Base-by-base conservation (phyloP, 345 rosid genomes). In the Fremontodendron californicum region DNA sequence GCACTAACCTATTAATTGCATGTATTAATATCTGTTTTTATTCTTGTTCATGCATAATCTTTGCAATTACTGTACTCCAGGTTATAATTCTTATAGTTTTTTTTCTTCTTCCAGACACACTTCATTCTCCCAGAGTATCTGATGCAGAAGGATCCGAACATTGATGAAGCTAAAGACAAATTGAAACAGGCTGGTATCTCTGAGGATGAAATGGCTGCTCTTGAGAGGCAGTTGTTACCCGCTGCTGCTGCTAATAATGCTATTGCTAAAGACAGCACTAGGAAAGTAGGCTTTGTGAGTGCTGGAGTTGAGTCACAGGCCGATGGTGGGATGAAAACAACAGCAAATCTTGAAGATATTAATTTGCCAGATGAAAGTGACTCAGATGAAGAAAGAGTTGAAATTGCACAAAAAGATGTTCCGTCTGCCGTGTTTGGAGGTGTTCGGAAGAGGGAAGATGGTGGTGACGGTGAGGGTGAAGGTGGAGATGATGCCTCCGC, bases 131-230 rank as follows among this genome's bases (percentile, higher is more conserved):
- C 98, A 0, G 99, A 96, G 86, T 90, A 92, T 80, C 81, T 92
- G 77, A 93, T 93, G 97, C 98, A 89, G 82, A 93, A 93, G 86
- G 99, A 93, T 79, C 91, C 92, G 81, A 89, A 82, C 61, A 86
- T 93, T 3, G 97, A 96, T 40, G 99, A 93, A 5, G 98, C 98
- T 2, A 93, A 89, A 81, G 99, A 91, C 82, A 93, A 87, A 78
- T 67, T 93, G 85, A 96, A 96, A 81, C 86, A 78, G 76, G 98
- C 98, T 0, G 99, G 98, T 4, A 77, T 91, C 21, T 85, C 89
- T 0, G 99, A 93, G 35, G 98, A 96, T 68, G 98, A 96, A 78
- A 96, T 96, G 99, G 97, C 91, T 0, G 95, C 97, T 45, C 82
- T 96, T 4, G 98, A 91, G 86, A 89, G 91, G 83, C 96, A 93